Percentiles rank a stretch among this genome's conserved stretches.
These are phyloP conservation scores for Eutypa lata DNA, from an alignment of 2,329 filamentous ascomycete genomes.

Conservation along the genomic window DNA sequence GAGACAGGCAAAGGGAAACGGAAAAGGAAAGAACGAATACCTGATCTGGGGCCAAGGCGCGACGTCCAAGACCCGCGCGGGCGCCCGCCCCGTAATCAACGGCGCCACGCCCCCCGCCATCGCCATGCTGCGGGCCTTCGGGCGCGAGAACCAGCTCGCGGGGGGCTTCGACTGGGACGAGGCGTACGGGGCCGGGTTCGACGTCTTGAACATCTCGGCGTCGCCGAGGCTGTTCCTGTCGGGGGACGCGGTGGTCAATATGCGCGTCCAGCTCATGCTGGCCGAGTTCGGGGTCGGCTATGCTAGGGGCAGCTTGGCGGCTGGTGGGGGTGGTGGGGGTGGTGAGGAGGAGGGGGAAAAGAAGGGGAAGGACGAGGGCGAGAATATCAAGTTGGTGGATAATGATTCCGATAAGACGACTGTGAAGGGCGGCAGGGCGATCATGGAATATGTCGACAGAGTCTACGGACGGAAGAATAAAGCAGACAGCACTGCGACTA, in stretches of 20 bases:
- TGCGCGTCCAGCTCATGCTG: slow-evolving; percentile 48
- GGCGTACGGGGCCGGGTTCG: slow-evolving; percentile 76
- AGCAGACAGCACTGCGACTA: slow-evolving; percentile 4
- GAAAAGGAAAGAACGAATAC: neutral
- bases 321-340: slow-evolving; percentile 24
- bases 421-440: slow-evolving; percentile 48
- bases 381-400: slow-evolving; percentile 50
- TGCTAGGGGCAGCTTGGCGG: slow-evolving; percentile 34
- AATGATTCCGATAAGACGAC: slow-evolving; percentile 47
- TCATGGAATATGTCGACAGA: slow-evolving; percentile 60
- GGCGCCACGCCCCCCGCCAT: slow-evolving; percentile 65
- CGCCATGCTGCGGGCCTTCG: slow-evolving; percentile 74
- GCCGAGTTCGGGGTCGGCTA: slow-evolving; percentile 46
- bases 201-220: slow-evolving; percentile 68
- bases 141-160: slow-evolving; percentile 71
- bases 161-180: slow-evolving; percentile 70
- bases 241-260: slow-evolving; percentile 32
- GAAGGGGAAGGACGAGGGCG: too few species aligned
- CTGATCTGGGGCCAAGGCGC: slow-evolving; percentile 93
- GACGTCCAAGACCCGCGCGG: slow-evolving; percentile 58
- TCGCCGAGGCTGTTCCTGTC: slow-evolving; percentile 47
- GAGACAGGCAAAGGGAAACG: too few species aligned
- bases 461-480: slow-evolving; percentile 38
- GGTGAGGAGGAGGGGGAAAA: too few species aligned
- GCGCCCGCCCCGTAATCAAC: slow-evolving; percentile 64